Evolutionary conservation across 73 alveolate species (phyloP), one percentile per base, ranked within the genome.

Genomic region (Paramecium bursaria): DNA sequence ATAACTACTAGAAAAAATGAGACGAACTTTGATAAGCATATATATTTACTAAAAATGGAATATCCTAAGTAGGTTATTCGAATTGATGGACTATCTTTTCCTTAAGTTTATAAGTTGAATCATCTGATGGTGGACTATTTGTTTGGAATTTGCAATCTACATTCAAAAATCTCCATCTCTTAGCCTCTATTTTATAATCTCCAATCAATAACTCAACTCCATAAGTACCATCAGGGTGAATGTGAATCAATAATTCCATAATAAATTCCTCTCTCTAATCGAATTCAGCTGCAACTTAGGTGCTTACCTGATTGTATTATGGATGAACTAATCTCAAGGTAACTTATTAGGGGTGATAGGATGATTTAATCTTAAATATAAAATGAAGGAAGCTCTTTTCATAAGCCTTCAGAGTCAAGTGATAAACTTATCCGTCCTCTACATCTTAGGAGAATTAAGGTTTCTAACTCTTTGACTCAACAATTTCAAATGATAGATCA

Each of bases 231-330:
- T 67, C 44, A 14, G 82, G 82, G 7, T 26, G 22, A 67, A 67
- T 15, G 50, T 67, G 82, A 67, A 42, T 67, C 82, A 39, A 67
- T 42, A 17, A 67, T 67, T 13, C 82, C 82, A 67, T 67, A 67
- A 67, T 67, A 67, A 47, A 67, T 67, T 21, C 35, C 35, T 42
- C 23, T 5, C 19, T 67, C 23, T 5, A 21, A 67, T 67, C 82
- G 27, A 39, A 67, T 30, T 67, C 82, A 67, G 82, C 82, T 17
- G 44, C 33, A 1, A 67, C 82, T 67, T 67, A 35, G 1, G 82
- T 67, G 21, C 60, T 35, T 25, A 57, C 55, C 6, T 42, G 21
- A 7, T 39, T 22, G 33, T 67, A 39, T 67, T 67, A 19, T 19
- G 82, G 82, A 27, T 67, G 82, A 19, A 39, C 9, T 31, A 67